Percentiles rank a stretch among this genome's conserved stretches.
Conservation (phyloP, 495 filamentous ascomycete species). For the Penicillium pancosmium region DNA sequence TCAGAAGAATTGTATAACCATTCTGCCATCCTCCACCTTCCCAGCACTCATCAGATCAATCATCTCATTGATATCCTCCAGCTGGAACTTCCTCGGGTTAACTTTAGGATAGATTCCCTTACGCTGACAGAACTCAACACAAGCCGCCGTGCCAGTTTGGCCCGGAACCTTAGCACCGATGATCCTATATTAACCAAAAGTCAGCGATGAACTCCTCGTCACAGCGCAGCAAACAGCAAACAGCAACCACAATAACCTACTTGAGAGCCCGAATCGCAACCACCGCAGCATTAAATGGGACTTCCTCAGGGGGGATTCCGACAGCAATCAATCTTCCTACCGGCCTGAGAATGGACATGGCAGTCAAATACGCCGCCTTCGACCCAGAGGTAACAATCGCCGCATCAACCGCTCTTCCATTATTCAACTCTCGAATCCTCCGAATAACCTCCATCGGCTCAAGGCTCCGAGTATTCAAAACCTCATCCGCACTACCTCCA, state of each 20-base stretch:
- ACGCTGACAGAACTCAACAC: slow-evolving; percentile 21
- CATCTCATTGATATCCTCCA: slow-evolving; percentile 31
- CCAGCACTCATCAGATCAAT: slow-evolving; percentile 22
- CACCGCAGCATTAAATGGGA: neutral
- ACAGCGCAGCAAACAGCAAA: neutral
- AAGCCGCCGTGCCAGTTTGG: slow-evolving; percentile 4
- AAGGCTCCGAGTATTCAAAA: slow-evolving; percentile 12
- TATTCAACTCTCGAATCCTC: slow-evolving; percentile 4
- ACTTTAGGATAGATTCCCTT: slow-evolving; percentile 20
- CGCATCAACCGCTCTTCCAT: slow-evolving; percentile 11
- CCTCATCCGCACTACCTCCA: slow-evolving; percentile 7
- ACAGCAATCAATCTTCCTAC: slow-evolving; percentile 20
- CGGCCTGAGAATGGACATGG: slow-evolving; percentile 9
- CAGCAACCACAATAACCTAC: slow-evolving; percentile 7
- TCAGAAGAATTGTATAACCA: slow-evolving; percentile 16
- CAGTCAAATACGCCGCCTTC: slow-evolving; percentile 21
- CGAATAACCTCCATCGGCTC: neutral
- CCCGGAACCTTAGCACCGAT: slow-evolving; percentile 19
- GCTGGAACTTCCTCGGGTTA: slow-evolving; percentile 18
- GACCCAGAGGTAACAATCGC: slow-evolving; percentile 22
- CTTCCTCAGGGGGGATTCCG: slow-evolving; percentile 13
- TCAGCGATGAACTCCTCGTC: too few relatives aligned
- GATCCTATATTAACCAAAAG: slow-evolving; percentile 12
- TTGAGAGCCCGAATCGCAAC: slow-evolving; percentile 4
- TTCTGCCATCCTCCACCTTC: slow-evolving; percentile 14